Evolutionary conservation across 306 rosid species (phyloP).

Genomic region (Amphicarpaea edgeworthii): DNA sequence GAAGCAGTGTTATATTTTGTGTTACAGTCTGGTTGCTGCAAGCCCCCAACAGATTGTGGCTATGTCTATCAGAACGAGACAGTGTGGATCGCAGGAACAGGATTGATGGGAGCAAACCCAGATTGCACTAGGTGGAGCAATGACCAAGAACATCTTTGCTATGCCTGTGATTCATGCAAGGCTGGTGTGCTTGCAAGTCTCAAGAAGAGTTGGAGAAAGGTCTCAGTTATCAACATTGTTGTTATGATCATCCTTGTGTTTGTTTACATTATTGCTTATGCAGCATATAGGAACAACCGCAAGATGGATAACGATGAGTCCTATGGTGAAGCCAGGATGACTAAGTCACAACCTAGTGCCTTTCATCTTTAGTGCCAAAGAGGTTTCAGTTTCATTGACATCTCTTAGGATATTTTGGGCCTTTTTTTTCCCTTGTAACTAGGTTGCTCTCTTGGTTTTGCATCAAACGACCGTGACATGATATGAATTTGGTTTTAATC

Average conservation of each 20-base stretch:
- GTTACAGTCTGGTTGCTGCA: constrained; percentile 95
- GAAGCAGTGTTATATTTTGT: background rate
- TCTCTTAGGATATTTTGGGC: constrained; percentile 26
- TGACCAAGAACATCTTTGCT: constrained; percentile 75
- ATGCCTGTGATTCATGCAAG: constrained; percentile 80
- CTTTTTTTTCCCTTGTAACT: background rate
- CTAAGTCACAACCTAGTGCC: constrained; percentile 72
- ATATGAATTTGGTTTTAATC: constrained; percentile 38
- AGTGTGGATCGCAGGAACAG: constrained; percentile 58
- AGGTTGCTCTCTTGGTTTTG: constrained; percentile 24
- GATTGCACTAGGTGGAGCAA: constrained; percentile 86
- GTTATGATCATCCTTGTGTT: constrained; percentile 75
- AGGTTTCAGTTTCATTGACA: too few species aligned
- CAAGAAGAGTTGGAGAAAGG: constrained; percentile 93
- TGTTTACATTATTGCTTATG: constrained; percentile 71
- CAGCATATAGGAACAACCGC: constrained; percentile 82
- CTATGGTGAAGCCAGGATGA: constrained; percentile 80
- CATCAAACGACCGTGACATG: constrained; percentile 12
- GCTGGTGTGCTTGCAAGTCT: constrained; percentile 92
- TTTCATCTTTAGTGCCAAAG: constrained; percentile 53
- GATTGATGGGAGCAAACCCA: constrained; percentile 35
- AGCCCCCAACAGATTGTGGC: constrained; percentile 89
- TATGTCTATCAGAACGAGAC: constrained; percentile 71
- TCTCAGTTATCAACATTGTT: constrained; percentile 83
- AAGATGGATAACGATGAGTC: constrained; percentile 85